Percentiles rank a stretch among this genome's conserved stretches.
phyloP scores from a whole-genome alignment of 1,284 basidiomycete genomes.

The Rhodotorula sp. region DNA sequence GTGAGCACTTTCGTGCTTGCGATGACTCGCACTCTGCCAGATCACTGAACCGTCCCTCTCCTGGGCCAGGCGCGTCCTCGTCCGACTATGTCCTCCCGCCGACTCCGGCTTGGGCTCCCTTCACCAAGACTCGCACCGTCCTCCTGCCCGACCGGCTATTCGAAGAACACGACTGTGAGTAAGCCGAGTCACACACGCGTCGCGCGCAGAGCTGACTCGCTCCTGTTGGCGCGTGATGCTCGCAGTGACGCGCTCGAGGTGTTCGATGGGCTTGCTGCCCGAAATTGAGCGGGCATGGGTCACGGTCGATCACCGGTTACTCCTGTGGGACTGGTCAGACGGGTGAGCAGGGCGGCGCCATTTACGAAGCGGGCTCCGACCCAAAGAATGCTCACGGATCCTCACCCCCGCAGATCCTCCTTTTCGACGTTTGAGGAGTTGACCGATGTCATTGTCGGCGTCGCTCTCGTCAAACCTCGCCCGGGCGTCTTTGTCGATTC shows the following conservation, averaged over 20 bases:
- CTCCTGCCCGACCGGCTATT: conserved; percentile 79
- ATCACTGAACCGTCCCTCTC: no score
- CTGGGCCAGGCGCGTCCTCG: conserved; percentile 34
- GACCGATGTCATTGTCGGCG: conserved; percentile 65
- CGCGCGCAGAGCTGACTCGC: background rate
- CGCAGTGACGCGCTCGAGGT: conserved; percentile 36
- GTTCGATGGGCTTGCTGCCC: conserved; percentile 80
- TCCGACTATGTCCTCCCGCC: conserved; percentile 66
- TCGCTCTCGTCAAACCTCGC: conserved; percentile 73
- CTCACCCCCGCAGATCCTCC: conserved; percentile 60
- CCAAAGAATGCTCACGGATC: no score
- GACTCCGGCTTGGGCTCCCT: conserved; percentile 73
- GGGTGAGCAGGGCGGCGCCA: conserved; percentile 56
- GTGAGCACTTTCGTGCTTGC: conserved; percentile 5
- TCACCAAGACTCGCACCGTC: conserved; percentile 71
- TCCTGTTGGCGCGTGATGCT: no score
- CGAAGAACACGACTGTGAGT: conserved; percentile 72
- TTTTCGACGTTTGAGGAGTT: conserved; percentile 87
- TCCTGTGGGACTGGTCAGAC: conserved; percentile 95
- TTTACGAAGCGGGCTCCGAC: background rate
- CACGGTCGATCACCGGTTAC: conserved; percentile 87
- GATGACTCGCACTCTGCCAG: no score
- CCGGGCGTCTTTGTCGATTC: conserved; percentile 83
- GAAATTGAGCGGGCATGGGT: conserved; percentile 96
- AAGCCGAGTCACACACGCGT: background rate